Evolutionary conservation across 2,329 filamentous ascomycete species (phyloP), one percentile per base, ranked within the genome.

Genomic region (Sporothrix dimorphospora): DNA sequence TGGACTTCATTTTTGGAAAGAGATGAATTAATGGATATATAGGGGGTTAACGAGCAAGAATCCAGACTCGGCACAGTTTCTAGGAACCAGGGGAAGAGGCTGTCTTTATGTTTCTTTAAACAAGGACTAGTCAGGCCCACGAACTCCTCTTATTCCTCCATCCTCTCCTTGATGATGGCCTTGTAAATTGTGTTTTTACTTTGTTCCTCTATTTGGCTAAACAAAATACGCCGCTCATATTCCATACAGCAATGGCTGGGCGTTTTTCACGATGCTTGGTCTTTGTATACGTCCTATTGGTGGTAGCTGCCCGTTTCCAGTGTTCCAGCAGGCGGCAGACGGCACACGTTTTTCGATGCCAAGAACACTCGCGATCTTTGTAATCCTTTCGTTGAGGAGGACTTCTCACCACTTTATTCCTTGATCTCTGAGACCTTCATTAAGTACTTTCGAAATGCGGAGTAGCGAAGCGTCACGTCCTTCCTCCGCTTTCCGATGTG

Each of bases 1-100:
- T 71, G 49, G 75, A 75, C 76, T 79, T 80, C 79, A 80, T 80
- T 5, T n/a, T 63, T 27, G 34, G 30, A 30, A 49, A n/a, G 14
- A 8, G 59, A 38, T 38, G 59, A 38, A 42, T 11, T 38, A 19
- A 21, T 16, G 14, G 30, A 30, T 2, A 55, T 24, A 59, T 9
- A 27, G 27, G 16, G 55, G 16, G 59, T 42, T 63, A 38, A 38
- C 30, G 16, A 30, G 21, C 21, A 24, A 24, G 12, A 1, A 53
- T 27, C n/a, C 21, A 4, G 21, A 14, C 51, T 27, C 27, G 51
- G 30, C 24, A n/a, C 7, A 8, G 14, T 9, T 21, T 40, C 57
- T 30, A 40, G 27, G 16, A 61, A 61, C 30, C 57, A 40, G 30
- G 57, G n/a, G 57, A 61, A 61, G 7, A n/a, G 30, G 16, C 34